Percentiles rank a stretch among this genome's conserved stretches.
These are phyloP conservation scores for Triticum urartu DNA, from an alignment of 176 grass and related monocot genomes.

Conservation along the genomic window DNA sequence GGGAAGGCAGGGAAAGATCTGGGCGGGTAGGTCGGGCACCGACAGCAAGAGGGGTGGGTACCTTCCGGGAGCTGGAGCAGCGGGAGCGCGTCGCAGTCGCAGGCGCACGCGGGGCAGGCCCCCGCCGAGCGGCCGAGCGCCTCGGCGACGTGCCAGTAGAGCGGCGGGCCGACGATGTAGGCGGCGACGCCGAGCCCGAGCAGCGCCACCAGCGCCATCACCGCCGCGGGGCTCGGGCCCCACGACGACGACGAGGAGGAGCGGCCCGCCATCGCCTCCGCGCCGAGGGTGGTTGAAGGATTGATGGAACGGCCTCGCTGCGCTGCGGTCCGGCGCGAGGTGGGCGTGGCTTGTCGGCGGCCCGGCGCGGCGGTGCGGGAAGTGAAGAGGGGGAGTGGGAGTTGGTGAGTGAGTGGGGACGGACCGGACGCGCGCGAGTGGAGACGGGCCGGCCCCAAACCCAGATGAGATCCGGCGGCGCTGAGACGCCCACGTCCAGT, in stretches of 20 bases:
- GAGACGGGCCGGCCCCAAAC: too few relatives aligned
- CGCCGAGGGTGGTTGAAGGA: neutral
- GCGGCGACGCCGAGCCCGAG: slow-evolving; percentile 67
- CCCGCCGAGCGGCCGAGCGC: slow-evolving; percentile 57
- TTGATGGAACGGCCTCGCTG: too few relatives aligned
- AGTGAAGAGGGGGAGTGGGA: too few relatives aligned
- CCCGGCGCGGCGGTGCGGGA: too few relatives aligned
- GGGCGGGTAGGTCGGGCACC: neutral
- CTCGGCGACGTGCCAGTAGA: slow-evolving; percentile 92
- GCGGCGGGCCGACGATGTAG: slow-evolving; percentile 92
- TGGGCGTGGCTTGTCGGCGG: neutral
- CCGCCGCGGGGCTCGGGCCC: slow-evolving; percentile 50
- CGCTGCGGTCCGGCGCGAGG: neutral
- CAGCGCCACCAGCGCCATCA: slow-evolving; percentile 55
- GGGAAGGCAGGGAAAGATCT: slow-evolving; percentile 32
- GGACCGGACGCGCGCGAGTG: too few relatives aligned
- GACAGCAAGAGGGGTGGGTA: neutral
- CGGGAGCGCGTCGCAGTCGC: slow-evolving; percentile 83
- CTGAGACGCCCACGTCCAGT: too few relatives aligned
- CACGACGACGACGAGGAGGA: neutral
- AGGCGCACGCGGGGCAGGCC: slow-evolving; percentile 59
- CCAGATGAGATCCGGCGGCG: too few relatives aligned
- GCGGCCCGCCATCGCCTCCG: slow-evolving; percentile 48
- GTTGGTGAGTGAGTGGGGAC: too few relatives aligned
- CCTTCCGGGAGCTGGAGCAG: slow-evolving; percentile 82